Evolutionary conservation across 73 alveolate species (phyloP), one percentile per base, ranked within the genome.

Genomic region (Symbiodinium natans): DNA sequence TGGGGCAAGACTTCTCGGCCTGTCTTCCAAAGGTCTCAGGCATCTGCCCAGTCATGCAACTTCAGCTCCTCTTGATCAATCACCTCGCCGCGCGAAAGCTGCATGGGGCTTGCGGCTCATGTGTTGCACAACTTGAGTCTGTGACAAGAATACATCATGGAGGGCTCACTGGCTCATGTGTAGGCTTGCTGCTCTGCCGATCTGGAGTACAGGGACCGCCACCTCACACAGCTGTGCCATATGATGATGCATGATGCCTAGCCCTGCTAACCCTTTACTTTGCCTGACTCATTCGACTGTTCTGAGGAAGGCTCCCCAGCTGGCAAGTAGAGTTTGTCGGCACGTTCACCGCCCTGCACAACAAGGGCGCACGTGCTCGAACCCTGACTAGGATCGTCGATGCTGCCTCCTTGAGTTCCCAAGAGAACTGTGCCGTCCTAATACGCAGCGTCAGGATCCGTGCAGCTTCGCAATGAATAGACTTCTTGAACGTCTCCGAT

Each of bases 391-490:
- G n/a, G n/a, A n/a, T n/a, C 77, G 25, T 63, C 36, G 38, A 1
- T 34, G 10, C 19, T 13, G 77, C 97, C 97, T 90, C 97, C 23
- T 38, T 8, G 25, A 90, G 97, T 42, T 90, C 97, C 97, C 97
- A 90, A 13, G 97, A 90, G 97, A 90, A 90, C 8, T 85, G 75
- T 25, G 97, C 97, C 29, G 97, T 41, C 97, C 97, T 90, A 5
- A 63, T 25, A 3, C 1, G 0, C 33, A 1, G 59, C 10, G n/a
- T 10, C 40, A 31, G 73, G 43, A 7, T 83, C 41, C 31, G 13
- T 10, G 94, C 56, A 15, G 27, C 38, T 3, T 41, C 5, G 38
- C 21, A 5, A 21, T 21, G 41, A 54, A 5, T 23, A 33, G 6
- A 25, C 0, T 77, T 41, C 43, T 17, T 41, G n/a, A n/a, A n/a